Evolutionary conservation across 116 monocot genomes (phyloP).

Genomic region (Phalaenopsis hybrid): DNA sequence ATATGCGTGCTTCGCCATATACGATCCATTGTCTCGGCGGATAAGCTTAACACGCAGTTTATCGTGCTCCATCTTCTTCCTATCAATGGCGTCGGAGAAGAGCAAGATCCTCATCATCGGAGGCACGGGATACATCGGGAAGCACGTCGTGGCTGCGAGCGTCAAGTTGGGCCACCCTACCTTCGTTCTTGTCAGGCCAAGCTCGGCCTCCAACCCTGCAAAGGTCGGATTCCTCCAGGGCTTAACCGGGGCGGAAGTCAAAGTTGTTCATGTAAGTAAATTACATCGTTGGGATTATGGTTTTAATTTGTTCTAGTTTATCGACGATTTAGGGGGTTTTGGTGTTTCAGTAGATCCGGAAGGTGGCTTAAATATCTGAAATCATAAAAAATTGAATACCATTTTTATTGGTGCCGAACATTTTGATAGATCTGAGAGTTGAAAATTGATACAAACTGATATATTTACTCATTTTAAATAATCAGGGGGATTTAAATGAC

Average conservation of each 20-base stretch:
- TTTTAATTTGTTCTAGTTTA: too few relatives aligned
- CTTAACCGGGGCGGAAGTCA: slow-evolving; percentile 30
- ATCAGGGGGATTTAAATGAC: slow-evolving; percentile 48
- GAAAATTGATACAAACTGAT: background rate
- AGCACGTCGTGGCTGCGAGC: slow-evolving; percentile 56
- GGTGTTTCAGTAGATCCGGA: too few relatives aligned
- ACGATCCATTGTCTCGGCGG: too few relatives aligned
- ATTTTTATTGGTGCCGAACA: too few relatives aligned
- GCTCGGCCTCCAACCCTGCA: slow-evolving; percentile 22
- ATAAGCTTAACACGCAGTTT: background rate
- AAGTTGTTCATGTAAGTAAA: slow-evolving; percentile 23
- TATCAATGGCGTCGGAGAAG: slow-evolving; percentile 5
- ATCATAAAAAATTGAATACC: too few relatives aligned
- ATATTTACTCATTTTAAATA: background rate
- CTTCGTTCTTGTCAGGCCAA: slow-evolving; percentile 44
- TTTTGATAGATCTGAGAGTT: background rate
- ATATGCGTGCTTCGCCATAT: background rate
- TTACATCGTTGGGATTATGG: background rate
- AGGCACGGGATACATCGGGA: slow-evolving; percentile 71
- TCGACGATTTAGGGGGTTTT: too few relatives aligned
- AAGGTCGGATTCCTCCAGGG: slow-evolving; percentile 35
- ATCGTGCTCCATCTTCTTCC: background rate
- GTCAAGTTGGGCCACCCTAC: slow-evolving; percentile 51
- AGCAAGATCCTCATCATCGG: slow-evolving; percentile 75
- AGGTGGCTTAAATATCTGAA: background rate